Evolutionary conservation across 805 yeast genomes (phyloP).

Genomic region (Cyberlindnera japonica): DNA sequence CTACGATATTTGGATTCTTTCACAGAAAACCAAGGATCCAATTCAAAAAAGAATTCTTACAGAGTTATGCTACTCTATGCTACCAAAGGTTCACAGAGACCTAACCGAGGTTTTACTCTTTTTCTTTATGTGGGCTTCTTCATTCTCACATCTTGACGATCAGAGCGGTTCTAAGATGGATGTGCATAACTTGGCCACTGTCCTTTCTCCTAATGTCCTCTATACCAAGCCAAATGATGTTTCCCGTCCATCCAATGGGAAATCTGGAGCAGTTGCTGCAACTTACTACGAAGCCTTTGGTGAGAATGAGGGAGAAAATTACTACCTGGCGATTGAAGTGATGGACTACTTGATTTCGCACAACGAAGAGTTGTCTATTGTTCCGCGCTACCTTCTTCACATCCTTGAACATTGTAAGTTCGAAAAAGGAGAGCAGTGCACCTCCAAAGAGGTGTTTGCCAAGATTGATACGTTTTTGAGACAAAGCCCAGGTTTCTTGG

Average conservation of each 20-base stretch:
- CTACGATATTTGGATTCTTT: conserved; percentile 73
- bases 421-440: conserved; percentile 20
- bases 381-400: conserved; percentile 56
- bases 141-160: conserved; percentile 90
- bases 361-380: conserved; percentile 72
- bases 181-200: conserved; percentile 91
- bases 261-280: conserved; percentile 25
- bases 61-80: conserved; percentile 65
- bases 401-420: conserved; percentile 22
- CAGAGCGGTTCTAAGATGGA: conserved; percentile 95
- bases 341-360: conserved; percentile 77
- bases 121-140: conserved; percentile 92
- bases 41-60: conserved; percentile 49
- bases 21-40: conserved; percentile 50
- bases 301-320: conserved; percentile 57
- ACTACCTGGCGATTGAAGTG: conserved; percentile 88
- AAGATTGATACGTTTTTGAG: conserved; percentile 30
- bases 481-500: conserved; percentile 23
- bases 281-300: conserved; percentile 37
- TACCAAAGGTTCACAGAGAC: conserved; percentile 81
- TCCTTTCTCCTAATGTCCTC: conserved; percentile 86
- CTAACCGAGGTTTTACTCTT: conserved; percentile 79
- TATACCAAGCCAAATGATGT: conserved; percentile 46
- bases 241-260: conserved; percentile 24
- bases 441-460: conserved; percentile 39